A percentile compares a stretch with the other conserved stretches of the same genome.
Conservation (phyloP, 176 grass and related monocot species). For the sorghum (Sorghum bicolor) region DNA sequence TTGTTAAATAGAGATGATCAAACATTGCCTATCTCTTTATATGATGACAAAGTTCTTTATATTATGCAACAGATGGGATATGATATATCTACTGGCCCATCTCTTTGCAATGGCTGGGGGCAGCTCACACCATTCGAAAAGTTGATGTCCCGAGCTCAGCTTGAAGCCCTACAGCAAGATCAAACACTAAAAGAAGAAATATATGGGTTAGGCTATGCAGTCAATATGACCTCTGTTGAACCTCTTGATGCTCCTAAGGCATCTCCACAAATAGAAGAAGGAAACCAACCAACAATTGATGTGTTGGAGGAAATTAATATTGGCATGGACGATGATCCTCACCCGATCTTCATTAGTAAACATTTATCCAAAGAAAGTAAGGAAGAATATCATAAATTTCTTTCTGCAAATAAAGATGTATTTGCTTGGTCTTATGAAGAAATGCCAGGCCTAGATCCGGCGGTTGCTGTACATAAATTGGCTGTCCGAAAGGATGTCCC, state of each 20-base stretch:
- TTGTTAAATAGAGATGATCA: too few species aligned
- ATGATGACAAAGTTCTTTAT: too few species aligned
- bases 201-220: background rate
- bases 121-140: background rate
- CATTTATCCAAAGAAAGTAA: background rate
- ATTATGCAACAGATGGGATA: too few species aligned
- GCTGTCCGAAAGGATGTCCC: background rate
- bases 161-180: background rate
- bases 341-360: background rate
- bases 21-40: too few species aligned
- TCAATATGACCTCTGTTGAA: background rate
- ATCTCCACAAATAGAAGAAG: background rate
- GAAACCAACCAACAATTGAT: background rate
- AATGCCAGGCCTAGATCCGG: background rate
- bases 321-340: background rate
- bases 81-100: background rate
- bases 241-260: background rate
- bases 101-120: background rate
- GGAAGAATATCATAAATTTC: background rate
- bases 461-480: background rate
- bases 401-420: background rate
- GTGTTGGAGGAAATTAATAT: background rate
- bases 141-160: too few species aligned
- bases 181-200: background rate
- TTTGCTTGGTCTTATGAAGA: conserved; percentile 5